Conservation (phyloP, 352 stramenopile genomes). For the Elongisporangium prolatum region DNA sequence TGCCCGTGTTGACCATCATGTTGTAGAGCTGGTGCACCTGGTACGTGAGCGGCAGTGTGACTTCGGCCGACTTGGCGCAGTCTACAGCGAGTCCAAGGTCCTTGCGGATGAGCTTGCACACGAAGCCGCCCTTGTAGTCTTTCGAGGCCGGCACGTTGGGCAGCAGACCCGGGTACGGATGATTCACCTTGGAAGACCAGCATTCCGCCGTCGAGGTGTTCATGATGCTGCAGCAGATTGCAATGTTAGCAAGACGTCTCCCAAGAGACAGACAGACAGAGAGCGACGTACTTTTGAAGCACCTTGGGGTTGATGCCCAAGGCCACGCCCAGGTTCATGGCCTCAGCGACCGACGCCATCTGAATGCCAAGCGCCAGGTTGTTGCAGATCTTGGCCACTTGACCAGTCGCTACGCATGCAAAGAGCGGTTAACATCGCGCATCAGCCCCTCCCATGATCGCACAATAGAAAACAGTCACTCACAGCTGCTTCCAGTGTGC, state of each 20-base stretch:
- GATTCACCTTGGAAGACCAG: constrained; percentile 93
- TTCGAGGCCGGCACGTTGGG: constrained; percentile 84
- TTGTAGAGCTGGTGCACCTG: constrained; percentile 78
- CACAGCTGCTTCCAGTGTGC: constrained; percentile 89
- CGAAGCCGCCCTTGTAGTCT: constrained; percentile 90
- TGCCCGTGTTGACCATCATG: constrained; percentile 68
- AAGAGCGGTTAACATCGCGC: constrained; percentile 3
- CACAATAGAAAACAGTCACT: too few species aligned
- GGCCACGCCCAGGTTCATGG: constrained; percentile 94
- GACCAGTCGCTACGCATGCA: constrained; percentile 47
- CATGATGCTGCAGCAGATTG: constrained; percentile 75
- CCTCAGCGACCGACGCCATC: constrained; percentile 95
- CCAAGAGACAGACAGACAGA: not conserved
- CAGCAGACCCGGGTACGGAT: constrained; percentile 94
- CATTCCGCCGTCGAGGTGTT: constrained; percentile 96
- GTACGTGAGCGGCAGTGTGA: constrained; percentile 72
- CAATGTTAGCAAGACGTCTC: not conserved
- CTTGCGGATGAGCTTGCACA: constrained; percentile 93
- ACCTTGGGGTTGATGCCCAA: constrained; percentile 94
- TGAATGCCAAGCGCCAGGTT: constrained; percentile 97
- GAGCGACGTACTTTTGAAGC: constrained; percentile 57
- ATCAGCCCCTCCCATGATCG: constrained; percentile 3
- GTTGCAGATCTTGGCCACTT: constrained; percentile 97
- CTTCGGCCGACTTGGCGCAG: constrained; percentile 79
- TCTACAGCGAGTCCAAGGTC: constrained; percentile 94